These are phyloP conservation scores for Aspergillus campestris DNA, from an alignment of 495 filamentous ascomycete genomes.

Conservation along the genomic window DNA sequence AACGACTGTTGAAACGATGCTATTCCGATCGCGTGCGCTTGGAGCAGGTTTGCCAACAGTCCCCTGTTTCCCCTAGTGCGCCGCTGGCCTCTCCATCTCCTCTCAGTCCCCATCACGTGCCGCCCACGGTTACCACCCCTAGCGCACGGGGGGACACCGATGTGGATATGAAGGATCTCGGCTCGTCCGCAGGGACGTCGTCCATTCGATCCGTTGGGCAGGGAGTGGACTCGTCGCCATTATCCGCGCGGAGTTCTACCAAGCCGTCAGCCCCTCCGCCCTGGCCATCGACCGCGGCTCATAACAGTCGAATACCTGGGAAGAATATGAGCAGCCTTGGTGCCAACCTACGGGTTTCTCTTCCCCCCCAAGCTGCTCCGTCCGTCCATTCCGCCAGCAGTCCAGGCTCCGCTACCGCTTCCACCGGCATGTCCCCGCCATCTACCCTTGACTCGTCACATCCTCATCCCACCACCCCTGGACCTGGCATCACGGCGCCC, in stretches of 20 bases:
- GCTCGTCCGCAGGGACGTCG: slow-evolving; percentile 4
- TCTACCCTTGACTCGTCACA: slow-evolving; percentile 22
- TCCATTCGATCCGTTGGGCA: slow-evolving; percentile 3
- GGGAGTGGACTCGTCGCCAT: slow-evolving; percentile 10
- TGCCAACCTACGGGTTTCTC: slow-evolving; percentile 29
- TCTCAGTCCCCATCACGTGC: slow-evolving; percentile 1
- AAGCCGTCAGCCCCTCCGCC: slow-evolving; percentile 26
- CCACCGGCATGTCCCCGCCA: slow-evolving; percentile 23
- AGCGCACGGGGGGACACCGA: slow-evolving; percentile 17
- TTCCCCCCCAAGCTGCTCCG: slow-evolving; percentile 24
- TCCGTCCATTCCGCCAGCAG: slow-evolving; percentile 18
- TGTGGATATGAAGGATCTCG: slow-evolving; percentile 27
- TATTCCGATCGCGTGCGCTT: slow-evolving; percentile 31
- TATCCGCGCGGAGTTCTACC: slow-evolving; percentile 12
- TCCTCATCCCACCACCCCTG: slow-evolving; percentile 15
- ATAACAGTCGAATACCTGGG: slow-evolving; percentile 26
- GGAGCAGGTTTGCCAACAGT: slow-evolving; percentile 17
- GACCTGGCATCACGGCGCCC: slow-evolving; percentile 35
- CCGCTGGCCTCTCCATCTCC: slow-evolving; percentile 1
- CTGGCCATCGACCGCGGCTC: slow-evolving; percentile 33
- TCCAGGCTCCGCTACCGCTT: slow-evolving; percentile 24
- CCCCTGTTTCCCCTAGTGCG: slow-evolving; percentile 4
- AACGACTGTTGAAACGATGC: slow-evolving; percentile 38
- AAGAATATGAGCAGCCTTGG: slow-evolving; percentile 15
- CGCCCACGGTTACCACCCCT: slow-evolving; percentile 9